Evolutionary conservation across 805 yeast species (phyloP).

Genomic region (Wickerhamiella sorbophila): DNA sequence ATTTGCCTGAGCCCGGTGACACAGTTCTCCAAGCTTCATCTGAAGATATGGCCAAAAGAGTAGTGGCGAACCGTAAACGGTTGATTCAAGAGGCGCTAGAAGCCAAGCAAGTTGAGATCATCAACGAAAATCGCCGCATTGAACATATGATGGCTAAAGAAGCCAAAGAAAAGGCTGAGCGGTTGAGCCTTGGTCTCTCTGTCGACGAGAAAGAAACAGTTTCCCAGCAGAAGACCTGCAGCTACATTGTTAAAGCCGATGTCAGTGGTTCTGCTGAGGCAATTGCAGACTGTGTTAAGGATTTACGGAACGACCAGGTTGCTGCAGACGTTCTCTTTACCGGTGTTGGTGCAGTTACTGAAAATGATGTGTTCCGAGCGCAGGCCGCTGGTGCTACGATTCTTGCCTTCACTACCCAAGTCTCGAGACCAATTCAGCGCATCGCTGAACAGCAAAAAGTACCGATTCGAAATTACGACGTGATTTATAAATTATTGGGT

Average conservation of each 20-base stretch:
- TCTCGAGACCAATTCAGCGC: constrained; percentile 46
- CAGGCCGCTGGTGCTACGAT: constrained; percentile 57
- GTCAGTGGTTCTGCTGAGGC: constrained; percentile 95
- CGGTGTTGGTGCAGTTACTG: constrained; percentile 68
- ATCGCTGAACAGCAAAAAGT: constrained; percentile 48
- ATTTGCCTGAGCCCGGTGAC: constrained; percentile 83
- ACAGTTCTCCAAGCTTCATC: constrained; percentile 58
- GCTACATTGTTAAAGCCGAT: constrained; percentile 74
- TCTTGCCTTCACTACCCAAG: constrained; percentile 60
- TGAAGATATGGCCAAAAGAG: constrained; percentile 66
- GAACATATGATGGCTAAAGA: constrained; percentile 27
- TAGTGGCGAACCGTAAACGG: constrained; percentile 46
- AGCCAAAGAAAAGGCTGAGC: constrained; percentile 39
- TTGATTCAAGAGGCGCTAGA: constrained; percentile 41
- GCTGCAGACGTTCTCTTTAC: constrained; percentile 50
- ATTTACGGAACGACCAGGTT: constrained; percentile 81
- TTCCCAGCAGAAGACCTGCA: constrained; percentile 27
- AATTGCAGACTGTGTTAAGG: constrained; percentile 61
- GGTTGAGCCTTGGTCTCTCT: constrained; percentile 45
- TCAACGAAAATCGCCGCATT: constrained; percentile 48
- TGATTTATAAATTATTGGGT: constrained; percentile 80
- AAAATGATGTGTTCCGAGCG: constrained; percentile 53
- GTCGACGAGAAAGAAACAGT: constrained; percentile 20
- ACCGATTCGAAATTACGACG: constrained; percentile 47
- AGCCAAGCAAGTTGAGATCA: constrained; percentile 47